phyloP scores from a whole-genome alignment of 164 flowering plant genomes.

The Sextonia rubra region DNA sequence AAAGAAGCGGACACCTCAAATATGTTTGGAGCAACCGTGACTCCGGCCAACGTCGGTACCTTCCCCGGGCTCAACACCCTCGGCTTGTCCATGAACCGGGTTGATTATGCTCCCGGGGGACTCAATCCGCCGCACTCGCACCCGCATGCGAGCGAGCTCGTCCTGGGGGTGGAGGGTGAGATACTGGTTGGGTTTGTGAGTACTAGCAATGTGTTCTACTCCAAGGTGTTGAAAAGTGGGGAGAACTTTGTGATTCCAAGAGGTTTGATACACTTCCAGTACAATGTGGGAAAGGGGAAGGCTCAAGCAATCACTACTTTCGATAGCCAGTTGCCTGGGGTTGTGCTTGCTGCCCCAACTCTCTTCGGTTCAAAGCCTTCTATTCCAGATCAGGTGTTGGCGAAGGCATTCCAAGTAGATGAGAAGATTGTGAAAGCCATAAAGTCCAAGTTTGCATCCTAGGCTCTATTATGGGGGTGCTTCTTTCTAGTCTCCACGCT shows the following conservation, averaged over 20 bases:
- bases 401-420: constrained; percentile 44
- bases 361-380: constrained; percentile 54
- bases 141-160: constrained; percentile 57
- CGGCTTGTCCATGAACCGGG: constrained; percentile 67
- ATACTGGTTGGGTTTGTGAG: constrained; percentile 56
- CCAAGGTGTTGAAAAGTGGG: constrained; percentile 46
- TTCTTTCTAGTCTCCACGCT: background rate
- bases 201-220: constrained; percentile 42
- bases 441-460: constrained; percentile 36
- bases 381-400: constrained; percentile 48
- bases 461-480: background rate
- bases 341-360: constrained; percentile 19
- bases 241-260: constrained; percentile 60
- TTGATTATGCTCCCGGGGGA: constrained; percentile 50
- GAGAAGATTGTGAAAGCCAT: constrained; percentile 29
- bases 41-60: constrained; percentile 41
- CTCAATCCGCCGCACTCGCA: constrained; percentile 66
- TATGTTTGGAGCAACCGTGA: constrained; percentile 26
- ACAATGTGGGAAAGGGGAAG: constrained; percentile 44
- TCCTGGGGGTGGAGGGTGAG: constrained; percentile 43
- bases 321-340: constrained; percentile 62
- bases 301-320: constrained; percentile 53
- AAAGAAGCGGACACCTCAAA: constrained; percentile 42
- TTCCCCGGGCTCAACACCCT: constrained; percentile 70
- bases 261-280: constrained; percentile 67